phyloP scores from a whole-genome alignment of 2,329 filamentous ascomycete species.

The Paecilomyces niveus region DNA sequence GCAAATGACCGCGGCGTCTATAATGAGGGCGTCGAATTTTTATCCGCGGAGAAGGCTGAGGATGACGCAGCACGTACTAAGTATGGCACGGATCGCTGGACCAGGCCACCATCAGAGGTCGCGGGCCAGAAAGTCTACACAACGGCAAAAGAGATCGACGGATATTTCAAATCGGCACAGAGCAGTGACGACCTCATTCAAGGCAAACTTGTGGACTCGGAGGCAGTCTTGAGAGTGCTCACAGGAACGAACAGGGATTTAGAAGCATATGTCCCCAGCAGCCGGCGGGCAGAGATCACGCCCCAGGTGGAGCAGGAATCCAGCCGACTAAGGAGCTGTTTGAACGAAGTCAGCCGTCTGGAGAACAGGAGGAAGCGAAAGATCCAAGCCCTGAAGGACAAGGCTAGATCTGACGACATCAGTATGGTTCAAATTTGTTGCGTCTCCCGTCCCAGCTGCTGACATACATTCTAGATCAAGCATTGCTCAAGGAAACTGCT shows the following conservation, averaged over 20 bases:
- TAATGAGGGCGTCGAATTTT: slow-evolving; percentile 70
- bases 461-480: slow-evolving; percentile 47
- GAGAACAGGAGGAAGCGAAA: slow-evolving; percentile 75
- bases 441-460: neutral
- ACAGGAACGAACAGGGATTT: slow-evolving; percentile 73
- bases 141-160: slow-evolving; percentile 71
- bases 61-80: slow-evolving; percentile 68
- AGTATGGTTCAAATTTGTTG: slow-evolving; percentile 38
- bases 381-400: slow-evolving; percentile 70
- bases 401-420: slow-evolving; percentile 80
- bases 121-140: slow-evolving; percentile 69
- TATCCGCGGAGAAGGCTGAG: slow-evolving; percentile 75
- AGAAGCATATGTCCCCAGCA: slow-evolving; percentile 84
- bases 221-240: slow-evolving; percentile 67
- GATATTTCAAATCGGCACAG: slow-evolving; percentile 70
- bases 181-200: slow-evolving; percentile 64
- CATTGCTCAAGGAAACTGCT: slow-evolving; percentile 74
- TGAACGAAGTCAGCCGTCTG: slow-evolving; percentile 78
- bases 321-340: slow-evolving; percentile 64
- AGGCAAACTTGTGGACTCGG: slow-evolving; percentile 69
- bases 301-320: slow-evolving; percentile 74
- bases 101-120: slow-evolving; percentile 58
- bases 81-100: slow-evolving; percentile 84
- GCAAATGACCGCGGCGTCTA: slow-evolving; percentile 70
- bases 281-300: slow-evolving; percentile 69